Conservation (phyloP, 2,329 filamentous ascomycete species). For the Hypoxylon sp. region DNA sequence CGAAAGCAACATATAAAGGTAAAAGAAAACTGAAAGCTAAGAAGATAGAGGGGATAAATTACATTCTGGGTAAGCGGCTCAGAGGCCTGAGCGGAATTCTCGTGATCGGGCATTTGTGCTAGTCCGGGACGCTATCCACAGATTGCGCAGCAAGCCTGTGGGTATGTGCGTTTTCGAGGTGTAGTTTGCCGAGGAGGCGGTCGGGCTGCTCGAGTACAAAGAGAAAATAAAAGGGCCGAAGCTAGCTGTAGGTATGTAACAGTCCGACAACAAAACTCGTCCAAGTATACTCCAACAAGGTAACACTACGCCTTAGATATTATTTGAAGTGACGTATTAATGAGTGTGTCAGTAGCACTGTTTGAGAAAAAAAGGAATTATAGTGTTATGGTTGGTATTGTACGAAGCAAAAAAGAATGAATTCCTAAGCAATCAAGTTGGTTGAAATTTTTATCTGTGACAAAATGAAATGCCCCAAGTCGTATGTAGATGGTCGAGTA, state of each 20-base stretch:
- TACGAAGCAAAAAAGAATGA: slow-evolving; percentile 36
- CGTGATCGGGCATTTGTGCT: slow-evolving; percentile 53
- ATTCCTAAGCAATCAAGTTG: slow-evolving; percentile 25
- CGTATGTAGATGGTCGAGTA: slow-evolving; percentile 29
- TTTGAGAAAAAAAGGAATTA: slow-evolving; percentile 21
- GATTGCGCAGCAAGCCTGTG: slow-evolving; percentile 48
- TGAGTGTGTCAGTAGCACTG: slow-evolving; percentile 28
- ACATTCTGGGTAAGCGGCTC: slow-evolving; percentile 53
- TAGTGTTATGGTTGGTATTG: slow-evolving; percentile 23
- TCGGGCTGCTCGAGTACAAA: slow-evolving; percentile 45
- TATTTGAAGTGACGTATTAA: slow-evolving; percentile 39
- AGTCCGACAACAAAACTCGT: slow-evolving; percentile 43
- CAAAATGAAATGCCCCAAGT: slow-evolving; percentile 16
- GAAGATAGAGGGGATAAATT: slow-evolving; percentile 40
- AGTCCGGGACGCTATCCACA: slow-evolving; percentile 40
- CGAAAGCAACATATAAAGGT: neutral
- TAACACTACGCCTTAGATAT: slow-evolving; percentile 31
- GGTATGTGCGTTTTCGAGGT: slow-evolving; percentile 37
- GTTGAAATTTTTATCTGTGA: neutral
- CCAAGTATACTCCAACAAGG: slow-evolving; percentile 28
- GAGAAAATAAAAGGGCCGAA: slow-evolving; percentile 51
- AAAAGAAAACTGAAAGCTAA: slow-evolving; percentile 4
- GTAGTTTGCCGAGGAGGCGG: slow-evolving; percentile 45
- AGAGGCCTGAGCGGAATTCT: slow-evolving; percentile 47
- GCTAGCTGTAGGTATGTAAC: slow-evolving; percentile 48